Base-by-base conservation (phyloP, 768 basidiomycete genomes). In the Zangia roseola region DNA sequence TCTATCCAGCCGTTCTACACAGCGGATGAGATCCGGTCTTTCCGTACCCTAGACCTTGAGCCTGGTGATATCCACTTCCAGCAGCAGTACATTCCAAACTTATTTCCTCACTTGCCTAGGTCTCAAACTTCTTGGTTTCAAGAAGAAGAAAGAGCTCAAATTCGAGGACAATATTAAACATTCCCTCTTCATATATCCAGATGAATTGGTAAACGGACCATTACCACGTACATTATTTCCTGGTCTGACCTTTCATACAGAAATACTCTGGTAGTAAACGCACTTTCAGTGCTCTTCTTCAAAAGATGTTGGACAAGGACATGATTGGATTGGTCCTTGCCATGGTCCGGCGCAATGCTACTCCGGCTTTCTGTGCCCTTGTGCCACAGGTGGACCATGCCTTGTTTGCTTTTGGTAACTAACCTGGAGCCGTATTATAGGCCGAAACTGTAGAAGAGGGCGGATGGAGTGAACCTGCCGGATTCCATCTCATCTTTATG, bases 141-240 rank as follows among this genome's bases (percentile, higher is more conserved):
- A 94, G 63, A 75, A 86, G 45, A 77, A 76, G 12, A 68, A 67
- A 6, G 77, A 86, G 54, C 76, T 98, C 2, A 69, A 71, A 2
- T 88, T 94, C 56, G 88, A 94, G 63, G 91, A 97, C 62, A 95
- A 94, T 56, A 69, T 97, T 61, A 95, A 92, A 61, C 94, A 97
- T 68, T 86, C 94, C 0, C 69, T 82, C 39, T 98, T 98, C 65
- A 80, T 98, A 47, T 91, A 92, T 64, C 97, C 97, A 0, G 86
- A 94, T 59, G 97, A 99, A 65, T 71, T 81, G 70, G 95, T 92
- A 54, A 46, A 78, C 65, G 5, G 26, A 25, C 34, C 20, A 19
- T 26, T 2, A 6, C 21, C 16, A 12, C 14, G 7, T 13, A 16
- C 16, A 30, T 41, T 9, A 13, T 38, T 5, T n/a, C 10, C 5